Evolutionary conservation across 2,329 filamentous ascomycete species (phyloP).

Genomic region (Diaporthe longicolla): DNA sequence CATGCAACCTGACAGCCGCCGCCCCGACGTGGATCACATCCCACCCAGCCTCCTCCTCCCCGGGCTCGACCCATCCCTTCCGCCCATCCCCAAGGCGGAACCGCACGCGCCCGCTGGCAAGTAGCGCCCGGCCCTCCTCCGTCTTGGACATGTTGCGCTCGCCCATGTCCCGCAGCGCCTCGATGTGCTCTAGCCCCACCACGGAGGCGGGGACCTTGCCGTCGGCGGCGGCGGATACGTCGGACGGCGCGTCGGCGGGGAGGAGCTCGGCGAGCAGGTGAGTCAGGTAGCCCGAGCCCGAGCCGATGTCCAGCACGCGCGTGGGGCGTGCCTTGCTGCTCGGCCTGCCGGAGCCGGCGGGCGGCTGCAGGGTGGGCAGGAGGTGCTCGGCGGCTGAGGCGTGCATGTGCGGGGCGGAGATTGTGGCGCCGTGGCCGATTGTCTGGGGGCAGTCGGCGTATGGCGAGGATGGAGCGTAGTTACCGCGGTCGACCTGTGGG

Average conservation of each 20-base stretch:
- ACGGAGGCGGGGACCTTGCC: slow-evolving; percentile 60
- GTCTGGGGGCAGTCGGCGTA: slow-evolving; percentile 74
- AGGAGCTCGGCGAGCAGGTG: slow-evolving; percentile 85
- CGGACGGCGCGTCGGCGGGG: background rate
- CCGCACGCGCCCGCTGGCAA: slow-evolving; percentile 75
- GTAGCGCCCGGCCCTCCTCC: slow-evolving; percentile 67
- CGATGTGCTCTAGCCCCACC: slow-evolving; percentile 83
- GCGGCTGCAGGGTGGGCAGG: slow-evolving; percentile 59
- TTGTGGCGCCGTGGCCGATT: slow-evolving; percentile 70
- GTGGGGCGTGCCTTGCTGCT: slow-evolving; percentile 49
- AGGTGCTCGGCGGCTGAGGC: slow-evolving; percentile 67
- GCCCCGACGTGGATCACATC: slow-evolving; percentile 98
- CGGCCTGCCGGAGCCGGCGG: slow-evolving; percentile 23
- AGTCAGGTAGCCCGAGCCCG: slow-evolving; percentile 86
- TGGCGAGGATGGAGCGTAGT: slow-evolving; percentile 80
- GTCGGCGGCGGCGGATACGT: too few species aligned
- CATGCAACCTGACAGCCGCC: slow-evolving; percentile 81
- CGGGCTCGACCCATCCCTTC: slow-evolving; percentile 70
- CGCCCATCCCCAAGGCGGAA: slow-evolving; percentile 85
- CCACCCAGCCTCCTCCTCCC: slow-evolving; percentile 69
- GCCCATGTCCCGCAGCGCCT: slow-evolving; percentile 72
- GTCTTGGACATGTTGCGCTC: slow-evolving; percentile 77
- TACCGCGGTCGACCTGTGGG: slow-evolving; percentile 83
- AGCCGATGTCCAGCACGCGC: slow-evolving; percentile 80
- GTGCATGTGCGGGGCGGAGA: slow-evolving; percentile 74